phyloP scores from a whole-genome alignment of 2,329 filamentous ascomycete species.

The Cladosporium cucumerinum region DNA sequence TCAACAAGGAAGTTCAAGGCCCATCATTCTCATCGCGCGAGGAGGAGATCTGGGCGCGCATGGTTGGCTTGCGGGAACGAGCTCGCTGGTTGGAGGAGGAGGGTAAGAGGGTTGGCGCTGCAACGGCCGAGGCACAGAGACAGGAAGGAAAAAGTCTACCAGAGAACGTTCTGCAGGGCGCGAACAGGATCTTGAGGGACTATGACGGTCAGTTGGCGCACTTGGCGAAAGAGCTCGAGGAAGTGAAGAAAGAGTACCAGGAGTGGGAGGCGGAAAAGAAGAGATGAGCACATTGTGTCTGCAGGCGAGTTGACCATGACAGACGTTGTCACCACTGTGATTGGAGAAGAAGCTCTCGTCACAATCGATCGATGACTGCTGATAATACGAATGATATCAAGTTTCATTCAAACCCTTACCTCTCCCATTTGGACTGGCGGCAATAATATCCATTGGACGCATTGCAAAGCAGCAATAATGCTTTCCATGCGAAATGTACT shows the following conservation, averaged over 20 bases:
- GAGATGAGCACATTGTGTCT: neutral
- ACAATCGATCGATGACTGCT: neutral
- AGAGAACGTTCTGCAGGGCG: constrained; percentile 66
- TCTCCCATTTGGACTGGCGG: neutral
- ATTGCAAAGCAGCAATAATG: neutral
- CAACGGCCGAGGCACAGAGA: constrained; percentile 38
- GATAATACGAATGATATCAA: neutral
- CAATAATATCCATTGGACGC: neutral
- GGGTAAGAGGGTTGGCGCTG: constrained; percentile 62
- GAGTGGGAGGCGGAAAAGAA: constrained; percentile 45
- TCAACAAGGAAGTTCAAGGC: constrained; percentile 70
- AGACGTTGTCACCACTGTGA: neutral
- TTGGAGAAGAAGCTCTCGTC: neutral
- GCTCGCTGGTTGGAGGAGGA: constrained; percentile 70
- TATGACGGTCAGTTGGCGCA: constrained; percentile 77
- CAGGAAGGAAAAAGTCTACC: constrained; percentile 54
- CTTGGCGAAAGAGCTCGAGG: constrained; percentile 63
- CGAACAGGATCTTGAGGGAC: constrained; percentile 77
- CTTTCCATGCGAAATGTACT: neutral
- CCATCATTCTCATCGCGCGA: constrained; percentile 71
- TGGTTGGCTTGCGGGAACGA: constrained; percentile 71
- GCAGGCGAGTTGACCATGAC: neutral
- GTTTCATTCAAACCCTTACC: neutral
- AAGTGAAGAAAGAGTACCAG: constrained; percentile 58
- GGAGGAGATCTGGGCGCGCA: constrained; percentile 81